Base-by-base conservation (phyloP, 1,139 yeast genomes). In the Schwanniomyces etchellsii region DNA sequence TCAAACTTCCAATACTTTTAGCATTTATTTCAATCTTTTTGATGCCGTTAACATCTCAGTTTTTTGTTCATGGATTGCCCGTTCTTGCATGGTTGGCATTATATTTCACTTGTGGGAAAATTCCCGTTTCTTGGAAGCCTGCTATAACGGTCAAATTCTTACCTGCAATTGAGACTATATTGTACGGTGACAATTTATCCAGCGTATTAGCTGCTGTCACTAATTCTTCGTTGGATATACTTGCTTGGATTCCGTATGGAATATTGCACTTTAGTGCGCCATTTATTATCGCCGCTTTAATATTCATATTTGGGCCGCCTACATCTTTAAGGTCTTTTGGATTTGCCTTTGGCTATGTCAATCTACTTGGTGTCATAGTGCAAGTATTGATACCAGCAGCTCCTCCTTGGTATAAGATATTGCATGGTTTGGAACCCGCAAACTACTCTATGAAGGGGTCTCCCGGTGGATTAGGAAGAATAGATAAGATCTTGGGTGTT, bases 191-290 rank as follows among this genome's bases (percentile, higher is more conserved):
- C 48, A 86, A 91, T 55, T 70, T 93, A 48, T 80, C 93, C 33
- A 86, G 83, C 47, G 80, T 91, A 22, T 69, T 91, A 47, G 94
- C 97, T 2, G 74, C 93, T 3, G 64, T 78, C 13, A 80, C 85
- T 20, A 74, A 70, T 40, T 55, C 82, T 3, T 48, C 77, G 5
- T 65, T 88, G 35, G 99, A 91, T 52, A 64, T 91, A 16, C 50
- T 86, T 30, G 96, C 97, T 5, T 91, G 97, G 97, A 58, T 93
- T 33, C 99, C 99, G 3, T 91, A 91, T 54, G 98, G 98, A 4
- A 55, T 91, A 16, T 69, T 85, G 42, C 99, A 91, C 60, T 93
- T 86, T 50, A 77, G 83, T 21, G 77, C 88, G 15, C 98, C 99
- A 4, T 86, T 89, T 53, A 74, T 91, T 7, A 86, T 86, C 31